These are phyloP conservation scores for Leishmania major DNA, from an alignment of 208 protist species.

Conservation along the genomic window DNA sequence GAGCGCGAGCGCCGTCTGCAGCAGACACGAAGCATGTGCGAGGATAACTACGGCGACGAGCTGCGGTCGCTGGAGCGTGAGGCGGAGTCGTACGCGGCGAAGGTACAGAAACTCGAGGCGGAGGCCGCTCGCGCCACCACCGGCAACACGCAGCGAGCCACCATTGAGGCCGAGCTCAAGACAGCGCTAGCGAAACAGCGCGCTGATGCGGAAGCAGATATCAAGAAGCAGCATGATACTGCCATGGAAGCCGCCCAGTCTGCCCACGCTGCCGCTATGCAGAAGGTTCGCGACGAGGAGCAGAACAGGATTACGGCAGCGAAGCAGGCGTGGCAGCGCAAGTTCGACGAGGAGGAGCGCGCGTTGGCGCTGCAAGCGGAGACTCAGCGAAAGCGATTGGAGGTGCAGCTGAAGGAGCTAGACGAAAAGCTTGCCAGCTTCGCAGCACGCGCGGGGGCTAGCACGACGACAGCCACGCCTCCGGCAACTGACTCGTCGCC, in stretches of 20 bases:
- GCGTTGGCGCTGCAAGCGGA: constrained; percentile 24
- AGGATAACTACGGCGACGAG: constrained; percentile 43
- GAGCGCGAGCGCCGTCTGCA: constrained; percentile 28
- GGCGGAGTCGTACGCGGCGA: constrained; percentile 31
- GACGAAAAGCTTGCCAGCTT: constrained; percentile 12
- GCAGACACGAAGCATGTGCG: constrained; percentile 36
- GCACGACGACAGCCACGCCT: background rate
- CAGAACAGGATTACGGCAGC: constrained; percentile 14
- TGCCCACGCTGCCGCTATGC: constrained; percentile 15
- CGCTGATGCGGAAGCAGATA: constrained; percentile 12
- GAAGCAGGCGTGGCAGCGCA: constrained; percentile 25
- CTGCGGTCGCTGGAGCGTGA: constrained; percentile 42
- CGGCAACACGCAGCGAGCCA: constrained; percentile 31
- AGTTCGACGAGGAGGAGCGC: constrained; percentile 29
- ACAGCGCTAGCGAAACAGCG: constrained; percentile 14
- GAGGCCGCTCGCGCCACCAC: constrained; percentile 26
- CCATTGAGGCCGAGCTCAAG: constrained; percentile 28
- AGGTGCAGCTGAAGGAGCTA: constrained; percentile 30
- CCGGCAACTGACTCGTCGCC: background rate
- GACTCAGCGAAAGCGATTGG: constrained; percentile 27
- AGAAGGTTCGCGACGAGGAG: constrained; percentile 17
- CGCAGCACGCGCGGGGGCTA: background rate
- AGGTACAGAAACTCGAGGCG: constrained; percentile 39
- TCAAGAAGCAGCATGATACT: constrained; percentile 13
- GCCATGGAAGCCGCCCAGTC: constrained; percentile 2